Percentiles rank a stretch among this genome's conserved stretches.
Evolutionary conservation across 345 rosid species (phyloP).

Genomic region (Lepidium aucheri): DNA sequence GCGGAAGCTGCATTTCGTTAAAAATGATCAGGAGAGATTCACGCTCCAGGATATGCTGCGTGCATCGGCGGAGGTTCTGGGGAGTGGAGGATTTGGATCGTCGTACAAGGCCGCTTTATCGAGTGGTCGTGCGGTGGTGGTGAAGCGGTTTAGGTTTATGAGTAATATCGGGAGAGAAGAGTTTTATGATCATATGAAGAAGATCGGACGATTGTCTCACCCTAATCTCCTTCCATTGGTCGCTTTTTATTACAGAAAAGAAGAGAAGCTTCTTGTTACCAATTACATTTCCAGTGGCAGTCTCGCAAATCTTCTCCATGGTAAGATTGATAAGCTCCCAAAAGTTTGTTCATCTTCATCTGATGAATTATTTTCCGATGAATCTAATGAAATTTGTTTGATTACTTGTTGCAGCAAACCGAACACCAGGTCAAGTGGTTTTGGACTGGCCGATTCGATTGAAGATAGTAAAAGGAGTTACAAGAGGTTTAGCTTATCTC

Average conservation of each 20-base stretch:
- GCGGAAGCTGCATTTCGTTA: constrained; percentile 45
- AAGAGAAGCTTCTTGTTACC: constrained; percentile 76
- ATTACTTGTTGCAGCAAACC: constrained; percentile 32
- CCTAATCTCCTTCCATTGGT: constrained; percentile 64
- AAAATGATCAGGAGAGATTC: constrained; percentile 45
- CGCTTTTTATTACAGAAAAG: constrained; percentile 62
- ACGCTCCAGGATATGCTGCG: constrained; percentile 71
- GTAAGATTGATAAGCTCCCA: constrained; percentile 18
- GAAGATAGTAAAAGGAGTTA: constrained; percentile 74
- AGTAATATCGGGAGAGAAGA: constrained; percentile 44
- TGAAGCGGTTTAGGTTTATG: constrained; percentile 75
- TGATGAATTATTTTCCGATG: not conserved
- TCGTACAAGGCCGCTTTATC: constrained; percentile 64
- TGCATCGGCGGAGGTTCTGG: constrained; percentile 73
- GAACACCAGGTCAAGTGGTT: constrained; percentile 35
- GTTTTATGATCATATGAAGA: constrained; percentile 61
- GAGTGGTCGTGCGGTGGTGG: constrained; percentile 55
- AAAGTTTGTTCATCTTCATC: not conserved
- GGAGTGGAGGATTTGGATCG: constrained; percentile 72
- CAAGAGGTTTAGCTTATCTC: constrained; percentile 60
- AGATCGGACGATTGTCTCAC: constrained; percentile 60
- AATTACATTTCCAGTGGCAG: constrained; percentile 60
- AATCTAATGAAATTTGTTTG: not conserved
- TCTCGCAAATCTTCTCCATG: constrained; percentile 76
- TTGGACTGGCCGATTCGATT: constrained; percentile 73